Conservation (phyloP, 805 yeast genomes). For the Lipomyces starkeyi region DNA sequence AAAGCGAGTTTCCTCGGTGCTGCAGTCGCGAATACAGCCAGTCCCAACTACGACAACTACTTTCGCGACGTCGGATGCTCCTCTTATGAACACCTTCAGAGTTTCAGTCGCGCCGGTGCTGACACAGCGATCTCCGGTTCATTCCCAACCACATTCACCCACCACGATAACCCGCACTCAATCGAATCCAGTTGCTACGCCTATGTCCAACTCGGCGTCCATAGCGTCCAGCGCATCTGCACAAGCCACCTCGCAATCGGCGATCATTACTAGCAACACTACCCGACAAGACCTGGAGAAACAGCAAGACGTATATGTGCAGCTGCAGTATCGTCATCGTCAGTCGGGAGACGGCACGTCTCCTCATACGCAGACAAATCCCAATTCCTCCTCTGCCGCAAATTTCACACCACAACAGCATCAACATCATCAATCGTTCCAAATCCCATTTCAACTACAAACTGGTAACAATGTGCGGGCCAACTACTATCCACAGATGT, state of each 20-base stretch:
- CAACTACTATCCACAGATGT: neutral
- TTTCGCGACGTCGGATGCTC: conserved; percentile 9
- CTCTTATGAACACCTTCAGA: conserved; percentile 17
- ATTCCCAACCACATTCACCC: neutral
- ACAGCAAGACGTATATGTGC: neutral
- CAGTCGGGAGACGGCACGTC: neutral
- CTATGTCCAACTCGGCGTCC: neutral
- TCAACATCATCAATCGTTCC: too few relatives aligned
- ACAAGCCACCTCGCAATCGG: neutral
- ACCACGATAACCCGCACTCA: neutral
- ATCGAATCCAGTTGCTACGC: neutral
- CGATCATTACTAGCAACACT: neutral
- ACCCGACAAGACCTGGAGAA: neutral
- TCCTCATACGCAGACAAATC: neutral
- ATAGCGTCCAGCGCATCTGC: neutral
- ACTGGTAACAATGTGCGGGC: neutral
- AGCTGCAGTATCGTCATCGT: neutral
- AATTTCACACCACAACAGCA: neutral
- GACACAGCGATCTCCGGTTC: neutral
- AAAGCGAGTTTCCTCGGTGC: neutral
- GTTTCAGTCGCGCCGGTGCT: neutral
- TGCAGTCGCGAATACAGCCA: neutral
- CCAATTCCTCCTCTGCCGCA: neutral
- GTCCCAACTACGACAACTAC: conserved; percentile 4
- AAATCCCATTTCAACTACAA: neutral